These are phyloP conservation scores for Lactifluus piperatus DNA, from an alignment of 768 basidiomycete species.

Conservation along the genomic window DNA sequence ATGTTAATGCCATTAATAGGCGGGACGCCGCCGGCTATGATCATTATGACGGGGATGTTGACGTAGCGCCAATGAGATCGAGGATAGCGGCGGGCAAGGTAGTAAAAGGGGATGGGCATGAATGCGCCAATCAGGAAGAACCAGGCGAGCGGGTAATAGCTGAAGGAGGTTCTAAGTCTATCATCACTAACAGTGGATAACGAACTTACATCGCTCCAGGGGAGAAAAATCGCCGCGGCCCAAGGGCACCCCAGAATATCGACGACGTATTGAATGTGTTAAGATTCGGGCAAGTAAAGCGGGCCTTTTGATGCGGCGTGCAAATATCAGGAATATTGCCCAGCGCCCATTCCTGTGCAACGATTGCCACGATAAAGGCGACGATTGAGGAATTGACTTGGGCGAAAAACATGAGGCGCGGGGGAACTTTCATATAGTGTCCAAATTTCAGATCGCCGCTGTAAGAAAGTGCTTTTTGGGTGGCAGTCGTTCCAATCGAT, in stretches of 20 bases:
- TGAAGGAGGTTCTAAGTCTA: constrained; percentile 19
- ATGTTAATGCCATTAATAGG: constrained; percentile 87
- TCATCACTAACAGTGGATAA: neutral
- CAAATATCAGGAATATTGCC: constrained; percentile 67
- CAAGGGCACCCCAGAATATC: constrained; percentile 76
- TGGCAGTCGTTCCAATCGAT: constrained; percentile 47
- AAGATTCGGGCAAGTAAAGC: constrained; percentile 66
- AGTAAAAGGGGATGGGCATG: constrained; percentile 74
- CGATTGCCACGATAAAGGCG: constrained; percentile 46
- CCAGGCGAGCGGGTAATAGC: constrained; percentile 55
- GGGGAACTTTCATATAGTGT: constrained; percentile 87
- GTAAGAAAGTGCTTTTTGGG: constrained; percentile 56
- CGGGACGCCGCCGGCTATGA: constrained; percentile 64
- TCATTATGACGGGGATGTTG: constrained; percentile 84
- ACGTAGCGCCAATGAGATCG: constrained; percentile 76
- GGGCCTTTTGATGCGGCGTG: constrained; percentile 45
- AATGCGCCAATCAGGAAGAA: constrained; percentile 74
- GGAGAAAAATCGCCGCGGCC: constrained; percentile 56
- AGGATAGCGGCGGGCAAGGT: constrained; percentile 73
- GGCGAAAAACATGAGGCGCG: constrained; percentile 64
- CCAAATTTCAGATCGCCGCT: constrained; percentile 75
- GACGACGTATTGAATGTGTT: constrained; percentile 61
- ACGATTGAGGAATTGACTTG: constrained; percentile 57
- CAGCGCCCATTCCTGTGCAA: constrained; percentile 68
- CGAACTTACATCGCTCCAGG: constrained; percentile 42